Percentiles rank a stretch among this genome's conserved stretches.
phyloP scores from a whole-genome alignment of 129 eudicot genomes.

The Smallanthus sonchifolius region DNA sequence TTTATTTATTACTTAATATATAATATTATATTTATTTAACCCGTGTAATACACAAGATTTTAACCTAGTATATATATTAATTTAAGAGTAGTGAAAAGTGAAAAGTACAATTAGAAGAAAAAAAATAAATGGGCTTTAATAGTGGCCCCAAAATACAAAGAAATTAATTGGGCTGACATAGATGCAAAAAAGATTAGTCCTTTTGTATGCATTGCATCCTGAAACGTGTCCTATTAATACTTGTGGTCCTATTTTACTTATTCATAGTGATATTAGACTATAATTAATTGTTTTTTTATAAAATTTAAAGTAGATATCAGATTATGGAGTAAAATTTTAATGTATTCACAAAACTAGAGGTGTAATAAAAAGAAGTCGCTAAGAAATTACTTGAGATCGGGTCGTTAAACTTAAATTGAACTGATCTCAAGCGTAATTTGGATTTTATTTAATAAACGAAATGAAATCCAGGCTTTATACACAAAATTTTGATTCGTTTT shows the following conservation, averaged over 20 bases:
- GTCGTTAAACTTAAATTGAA: background rate
- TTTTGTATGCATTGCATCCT: slow-evolving; percentile 5
- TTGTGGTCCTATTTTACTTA: slow-evolving; percentile 13
- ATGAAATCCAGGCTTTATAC: background rate
- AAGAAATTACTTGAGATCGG: too few relatives aligned
- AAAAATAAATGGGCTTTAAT: slow-evolving; percentile 31
- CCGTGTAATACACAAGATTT: too few relatives aligned
- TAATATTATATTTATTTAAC: too few relatives aligned
- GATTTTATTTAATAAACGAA: background rate
- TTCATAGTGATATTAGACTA: background rate
- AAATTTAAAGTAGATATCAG: too few relatives aligned
- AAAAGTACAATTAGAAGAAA: background rate
- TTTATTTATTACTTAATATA: too few relatives aligned
- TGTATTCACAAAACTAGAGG: too few relatives aligned
- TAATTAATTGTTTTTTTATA: background rate
- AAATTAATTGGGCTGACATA: slow-evolving; percentile 33
- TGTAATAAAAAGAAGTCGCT: background rate
- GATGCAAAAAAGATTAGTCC: slow-evolving; percentile 15
- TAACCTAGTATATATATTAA: too few relatives aligned
- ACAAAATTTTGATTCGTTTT: background rate
- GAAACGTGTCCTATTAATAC: slow-evolving; percentile 13
- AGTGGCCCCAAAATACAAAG: slow-evolving; percentile 32
- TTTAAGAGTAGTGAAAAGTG: background rate
- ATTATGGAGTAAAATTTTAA: too few relatives aligned
- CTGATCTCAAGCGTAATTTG: background rate